phyloP scores from a whole-genome alignment of 352 stramenopile species.

The Pythium periplocum region DNA sequence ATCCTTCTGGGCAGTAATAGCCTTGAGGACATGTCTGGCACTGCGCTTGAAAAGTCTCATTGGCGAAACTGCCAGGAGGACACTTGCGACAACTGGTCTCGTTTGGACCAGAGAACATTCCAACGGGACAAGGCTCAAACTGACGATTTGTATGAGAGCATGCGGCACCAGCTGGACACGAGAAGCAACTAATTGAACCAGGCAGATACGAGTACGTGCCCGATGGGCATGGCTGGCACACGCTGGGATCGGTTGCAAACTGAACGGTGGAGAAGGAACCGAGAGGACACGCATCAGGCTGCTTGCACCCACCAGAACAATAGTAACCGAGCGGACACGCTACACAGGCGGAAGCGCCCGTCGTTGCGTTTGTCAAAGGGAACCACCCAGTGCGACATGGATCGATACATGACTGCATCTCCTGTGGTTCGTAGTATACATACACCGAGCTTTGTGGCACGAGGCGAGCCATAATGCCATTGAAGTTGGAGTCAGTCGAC shows the following conservation, averaged over 20 bases:
- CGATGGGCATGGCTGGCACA: constrained; percentile 32
- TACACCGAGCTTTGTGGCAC: constrained; percentile 36
- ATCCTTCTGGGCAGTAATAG: constrained; percentile 35
- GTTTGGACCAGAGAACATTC: constrained; percentile 8
- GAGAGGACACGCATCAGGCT: constrained; percentile 28
- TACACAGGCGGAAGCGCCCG: constrained; percentile 26
- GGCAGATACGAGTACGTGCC: constrained; percentile 35
- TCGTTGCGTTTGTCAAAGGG: constrained; percentile 31
- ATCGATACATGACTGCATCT: constrained; percentile 34
- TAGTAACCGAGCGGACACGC: constrained; percentile 41
- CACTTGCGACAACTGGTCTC: constrained; percentile 18
- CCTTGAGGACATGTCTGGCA: constrained; percentile 36
- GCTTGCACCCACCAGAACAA: constrained; percentile 37
- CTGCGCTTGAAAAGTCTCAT: constrained; percentile 13
- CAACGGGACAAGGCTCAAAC: constrained; percentile 12
- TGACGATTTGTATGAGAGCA: constrained; percentile 4
- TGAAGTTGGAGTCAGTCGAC: constrained; percentile 42
- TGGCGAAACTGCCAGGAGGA: constrained; percentile 28
- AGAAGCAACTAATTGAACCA: constrained; percentile 28
- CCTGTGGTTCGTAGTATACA: constrained; percentile 52
- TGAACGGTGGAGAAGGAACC: constrained; percentile 33
- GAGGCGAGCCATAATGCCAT: constrained; percentile 17
- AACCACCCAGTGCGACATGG: constrained; percentile 54
- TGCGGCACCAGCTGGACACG: constrained; percentile 11
- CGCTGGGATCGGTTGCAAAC: constrained; percentile 18